A percentile compares a stretch with the other conserved stretches of the same genome.
phyloP scores from a whole-genome alignment of 164 flowering plant species.

The Liriodendron chinense region DNA sequence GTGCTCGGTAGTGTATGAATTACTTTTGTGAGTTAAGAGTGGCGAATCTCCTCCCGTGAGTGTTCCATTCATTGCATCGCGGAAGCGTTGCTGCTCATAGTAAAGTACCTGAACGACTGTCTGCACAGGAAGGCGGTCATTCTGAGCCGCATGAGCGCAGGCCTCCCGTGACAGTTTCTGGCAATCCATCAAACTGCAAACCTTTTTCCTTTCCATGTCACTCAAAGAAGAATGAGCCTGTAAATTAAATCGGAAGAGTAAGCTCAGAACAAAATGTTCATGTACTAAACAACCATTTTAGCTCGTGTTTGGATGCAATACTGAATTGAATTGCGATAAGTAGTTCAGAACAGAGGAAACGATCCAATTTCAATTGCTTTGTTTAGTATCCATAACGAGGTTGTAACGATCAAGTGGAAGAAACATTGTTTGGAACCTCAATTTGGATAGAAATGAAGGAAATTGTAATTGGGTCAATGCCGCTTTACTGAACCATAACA shows the following conservation, averaged over 20 bases:
- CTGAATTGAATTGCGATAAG: background rate
- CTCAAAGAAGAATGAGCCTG: constrained; percentile 84
- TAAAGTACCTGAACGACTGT: constrained; percentile 94
- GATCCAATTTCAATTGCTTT: no score
- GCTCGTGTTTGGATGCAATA: background rate
- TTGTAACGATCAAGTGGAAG: no score
- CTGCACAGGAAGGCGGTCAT: constrained; percentile 90
- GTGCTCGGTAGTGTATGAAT: constrained; percentile 26
- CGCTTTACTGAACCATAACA: no score
- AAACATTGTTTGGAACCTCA: no score
- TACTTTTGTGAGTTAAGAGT: constrained; percentile 26
- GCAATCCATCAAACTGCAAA: constrained; percentile 93
- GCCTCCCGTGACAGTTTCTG: constrained; percentile 91
- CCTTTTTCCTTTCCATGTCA: constrained; percentile 85
- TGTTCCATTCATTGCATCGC: constrained; percentile 49
- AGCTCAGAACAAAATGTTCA: background rate
- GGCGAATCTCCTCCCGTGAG: constrained; percentile 31
- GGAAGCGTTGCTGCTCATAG: constrained; percentile 91
- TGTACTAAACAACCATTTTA: background rate
- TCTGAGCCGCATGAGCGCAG: constrained; percentile 96
- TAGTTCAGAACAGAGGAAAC: background rate
- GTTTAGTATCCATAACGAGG: no score
- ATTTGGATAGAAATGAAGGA: no score
- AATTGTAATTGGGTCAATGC: no score
- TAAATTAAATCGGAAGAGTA: background rate